Percentiles rank a stretch among this genome's conserved stretches.
Evolutionary conservation across 352 stramenopile genomes (phyloP).

Genomic region (Phytopythium aichiense): DNA sequence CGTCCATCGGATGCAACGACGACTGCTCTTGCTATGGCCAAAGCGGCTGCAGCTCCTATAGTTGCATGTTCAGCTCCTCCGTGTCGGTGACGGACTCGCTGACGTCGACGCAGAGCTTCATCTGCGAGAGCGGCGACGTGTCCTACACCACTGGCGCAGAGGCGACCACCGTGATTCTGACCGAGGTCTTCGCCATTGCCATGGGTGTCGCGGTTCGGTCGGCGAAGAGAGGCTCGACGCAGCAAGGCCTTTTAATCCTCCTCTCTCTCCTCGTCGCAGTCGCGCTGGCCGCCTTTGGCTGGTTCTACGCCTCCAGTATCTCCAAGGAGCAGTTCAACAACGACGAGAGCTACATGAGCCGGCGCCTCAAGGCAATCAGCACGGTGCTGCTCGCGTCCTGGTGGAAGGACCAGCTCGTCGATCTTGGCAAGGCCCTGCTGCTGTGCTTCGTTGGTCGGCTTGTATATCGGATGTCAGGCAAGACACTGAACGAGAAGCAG

Average conservation of each 20-base stretch:
- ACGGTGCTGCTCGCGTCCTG: constrained; percentile 6
- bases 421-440: constrained; percentile 1
- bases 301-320: constrained; percentile 8
- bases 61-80: background rate
- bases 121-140: constrained; percentile 5
- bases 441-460: no score
- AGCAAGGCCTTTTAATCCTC: constrained; percentile 8
- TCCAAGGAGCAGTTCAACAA: constrained; percentile 1
- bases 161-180: constrained; percentile 9
- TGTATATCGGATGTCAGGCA: no score
- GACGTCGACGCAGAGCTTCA: background rate
- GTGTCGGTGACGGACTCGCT: background rate
- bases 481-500: no score
- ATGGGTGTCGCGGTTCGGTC: constrained; percentile 6
- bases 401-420: constrained; percentile 8
- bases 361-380: constrained; percentile 4
- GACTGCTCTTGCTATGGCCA: constrained; percentile 4
- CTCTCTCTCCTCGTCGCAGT: background rate
- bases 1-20: constrained; percentile 3
- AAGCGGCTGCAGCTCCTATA: background rate
- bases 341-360: background rate
- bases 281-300: constrained; percentile 8
- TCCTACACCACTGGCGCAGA: constrained; percentile 6
- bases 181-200: constrained; percentile 6
- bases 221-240: background rate